phyloP scores from a whole-genome alignment of 148 eudicot species.

The Rhododendron simsii region DNA sequence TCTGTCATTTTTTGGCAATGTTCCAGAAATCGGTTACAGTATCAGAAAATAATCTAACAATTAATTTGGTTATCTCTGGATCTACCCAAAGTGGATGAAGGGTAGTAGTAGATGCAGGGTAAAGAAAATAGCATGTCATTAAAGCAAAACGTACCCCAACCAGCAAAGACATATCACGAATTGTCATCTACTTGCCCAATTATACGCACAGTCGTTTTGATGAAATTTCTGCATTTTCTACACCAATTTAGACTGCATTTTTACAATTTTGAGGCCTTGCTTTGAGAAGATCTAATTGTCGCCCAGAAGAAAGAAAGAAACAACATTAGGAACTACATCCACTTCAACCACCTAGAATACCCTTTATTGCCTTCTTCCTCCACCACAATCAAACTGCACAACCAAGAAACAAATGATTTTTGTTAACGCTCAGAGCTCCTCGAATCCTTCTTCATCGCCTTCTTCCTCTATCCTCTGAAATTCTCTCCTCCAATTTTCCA shows the following conservation, averaged over 20 bases:
- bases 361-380: background rate
- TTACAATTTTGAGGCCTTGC: background rate
- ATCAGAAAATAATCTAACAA: background rate
- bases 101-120: background rate
- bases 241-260: background rate
- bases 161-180: background rate
- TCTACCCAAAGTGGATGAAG: background rate
- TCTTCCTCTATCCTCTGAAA: constrained; percentile 81
- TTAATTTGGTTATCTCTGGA: background rate
- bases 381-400: background rate
- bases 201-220: background rate
- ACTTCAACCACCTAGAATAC: background rate
- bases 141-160: background rate
- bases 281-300: background rate
- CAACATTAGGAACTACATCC: background rate
- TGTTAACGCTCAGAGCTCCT: constrained; percentile 47
- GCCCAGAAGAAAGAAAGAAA: background rate
- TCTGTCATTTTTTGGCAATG: background rate
- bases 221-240: background rate
- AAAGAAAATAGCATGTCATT: background rate
- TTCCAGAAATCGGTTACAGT: background rate
- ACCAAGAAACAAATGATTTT: background rate
- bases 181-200: background rate
- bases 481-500: constrained; percentile 90
- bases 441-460: constrained; percentile 91